phyloP scores from a whole-genome alignment of 805 yeast species.

The Pichia ethanolica region DNA sequence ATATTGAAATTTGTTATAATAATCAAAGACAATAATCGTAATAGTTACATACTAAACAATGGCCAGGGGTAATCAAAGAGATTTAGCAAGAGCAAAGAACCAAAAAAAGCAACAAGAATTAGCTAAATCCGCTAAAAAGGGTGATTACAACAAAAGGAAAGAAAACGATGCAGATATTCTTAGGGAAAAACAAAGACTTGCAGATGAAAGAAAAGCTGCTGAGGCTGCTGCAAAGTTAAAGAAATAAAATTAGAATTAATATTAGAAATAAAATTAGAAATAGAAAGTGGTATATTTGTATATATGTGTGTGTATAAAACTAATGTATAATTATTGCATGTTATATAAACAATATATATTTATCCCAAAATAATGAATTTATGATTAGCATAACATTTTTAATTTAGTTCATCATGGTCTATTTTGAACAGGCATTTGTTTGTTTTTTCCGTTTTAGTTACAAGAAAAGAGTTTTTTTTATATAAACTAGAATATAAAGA shows the following conservation, averaged over 20 bases:
- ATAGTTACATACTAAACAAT: slow-evolving; percentile 28
- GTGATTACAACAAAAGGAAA: slow-evolving; percentile 80
- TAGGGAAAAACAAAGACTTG: slow-evolving; percentile 81
- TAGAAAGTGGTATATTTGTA: too few relatives aligned
- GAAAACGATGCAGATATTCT: slow-evolving; percentile 86
- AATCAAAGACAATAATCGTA: too few relatives aligned
- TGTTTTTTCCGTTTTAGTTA: not conserved
- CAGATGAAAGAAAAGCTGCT: slow-evolving; percentile 38
- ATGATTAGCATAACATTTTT: too few relatives aligned
- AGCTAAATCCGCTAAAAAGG: slow-evolving; percentile 59
- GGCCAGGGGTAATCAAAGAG: slow-evolving; percentile 98
- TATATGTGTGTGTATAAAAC: too few relatives aligned
- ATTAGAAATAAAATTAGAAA: too few relatives aligned
- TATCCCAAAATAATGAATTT: too few relatives aligned
- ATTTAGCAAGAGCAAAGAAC: slow-evolving; percentile 84
- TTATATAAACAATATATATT: too few relatives aligned
- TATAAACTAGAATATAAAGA: not conserved
- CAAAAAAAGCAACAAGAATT: slow-evolving; percentile 67
- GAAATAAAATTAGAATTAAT: not conserved
- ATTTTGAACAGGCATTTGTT: not conserved
- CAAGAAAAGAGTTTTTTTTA: not conserved
- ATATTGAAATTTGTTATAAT: too few relatives aligned
- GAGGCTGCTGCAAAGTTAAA: slow-evolving; percentile 19
- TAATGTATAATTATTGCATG: too few relatives aligned
- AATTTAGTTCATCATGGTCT: too few relatives aligned